phyloP scores from a whole-genome alignment of 2,329 filamentous ascomycete genomes.

The Cadophora gregata region DNA sequence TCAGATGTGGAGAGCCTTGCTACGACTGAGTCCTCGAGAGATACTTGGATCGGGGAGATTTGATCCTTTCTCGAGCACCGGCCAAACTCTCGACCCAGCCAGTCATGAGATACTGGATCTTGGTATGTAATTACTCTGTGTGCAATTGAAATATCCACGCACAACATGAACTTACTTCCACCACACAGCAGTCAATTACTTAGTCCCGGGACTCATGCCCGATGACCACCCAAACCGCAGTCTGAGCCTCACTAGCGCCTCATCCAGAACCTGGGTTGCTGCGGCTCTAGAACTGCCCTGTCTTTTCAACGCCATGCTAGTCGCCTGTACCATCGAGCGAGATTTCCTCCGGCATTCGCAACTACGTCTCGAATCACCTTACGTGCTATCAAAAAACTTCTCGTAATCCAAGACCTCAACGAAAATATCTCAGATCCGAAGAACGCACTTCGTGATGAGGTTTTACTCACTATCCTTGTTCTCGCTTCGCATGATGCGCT shows the following conservation, averaged over 20 bases:
- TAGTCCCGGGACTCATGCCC: neutral
- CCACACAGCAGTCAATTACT: neutral
- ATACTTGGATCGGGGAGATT: neutral
- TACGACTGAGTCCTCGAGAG: constrained; percentile 1
- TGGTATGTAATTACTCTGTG: neutral
- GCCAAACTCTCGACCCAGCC: neutral
- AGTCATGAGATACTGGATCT: constrained; percentile 2
- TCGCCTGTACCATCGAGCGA: constrained; percentile 17
- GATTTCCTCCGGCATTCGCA: constrained; percentile 17
- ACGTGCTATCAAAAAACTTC: constrained; percentile 18
- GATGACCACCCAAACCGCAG: constrained; percentile 5
- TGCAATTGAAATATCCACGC: too few species aligned
- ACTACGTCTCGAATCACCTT: constrained; percentile 15
- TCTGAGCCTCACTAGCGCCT: neutral
- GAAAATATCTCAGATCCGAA: constrained; percentile 3
- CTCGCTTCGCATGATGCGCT: constrained; percentile 19
- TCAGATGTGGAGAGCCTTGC: neutral
- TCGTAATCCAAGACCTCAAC: constrained; percentile 23
- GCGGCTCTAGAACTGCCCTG: constrained; percentile 11
- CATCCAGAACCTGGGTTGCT: constrained; percentile 5
- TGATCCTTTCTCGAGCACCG: neutral
- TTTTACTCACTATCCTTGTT: constrained; percentile 17
- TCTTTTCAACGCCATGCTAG: constrained; percentile 20
- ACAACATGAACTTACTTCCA: neutral
- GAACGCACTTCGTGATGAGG: constrained; percentile 15